Evolutionary conservation across 805 yeast genomes (phyloP), one percentile per base, ranked within the genome.

Genomic region (Wickerhamiella galacta): DNA sequence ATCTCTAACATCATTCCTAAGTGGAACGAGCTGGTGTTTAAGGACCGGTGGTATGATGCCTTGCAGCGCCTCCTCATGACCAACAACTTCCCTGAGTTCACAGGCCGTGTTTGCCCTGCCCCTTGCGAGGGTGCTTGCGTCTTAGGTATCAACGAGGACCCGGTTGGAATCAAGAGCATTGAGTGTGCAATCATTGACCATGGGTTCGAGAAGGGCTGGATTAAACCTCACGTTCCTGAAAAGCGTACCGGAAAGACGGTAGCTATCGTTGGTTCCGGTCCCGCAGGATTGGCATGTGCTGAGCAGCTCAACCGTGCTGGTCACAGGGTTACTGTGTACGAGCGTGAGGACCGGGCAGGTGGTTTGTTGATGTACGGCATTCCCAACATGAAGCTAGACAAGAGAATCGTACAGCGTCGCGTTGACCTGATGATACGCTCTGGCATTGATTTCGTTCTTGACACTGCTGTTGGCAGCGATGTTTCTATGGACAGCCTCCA

Each of bases 61-160:
- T 66, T 83, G 48, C 87, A 83, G 54, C 70, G 94, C 47, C 67
- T 87, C 54, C 60, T 80, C 53, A 87, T 83, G 85, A 90, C 98
- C 39, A 87, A 87, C 64, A 87, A 90, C 61, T 87, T 90, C 78
- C 96, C 96, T 16, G 96, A 90, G 61, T 87, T 90, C 52, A 87
- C 96, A 39, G 94, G 95, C 39, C 74, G 95, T 60, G 87, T 87
- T 42, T 87, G 98, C 61, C 98, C 98, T 16, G 96, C 96, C 39
- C 98, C 98, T 42, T 87, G 98, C 64, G 93, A 85, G 58, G 95
- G 95, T 47, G 94, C 96, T 3, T 78, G 92, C 60, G 87, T 82
- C 21, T 66, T 90, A 48, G 94, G 95, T 30, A 82, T 90, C 47
- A 82, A 75, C 56, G 92, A 78, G 43, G 90, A 79, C 46, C 93